Evolutionary conservation across 2,329 filamentous ascomycete genomes (phyloP), one percentile per base, ranked within the genome.

Genomic region (Fusarium nisikadoi): DNA sequence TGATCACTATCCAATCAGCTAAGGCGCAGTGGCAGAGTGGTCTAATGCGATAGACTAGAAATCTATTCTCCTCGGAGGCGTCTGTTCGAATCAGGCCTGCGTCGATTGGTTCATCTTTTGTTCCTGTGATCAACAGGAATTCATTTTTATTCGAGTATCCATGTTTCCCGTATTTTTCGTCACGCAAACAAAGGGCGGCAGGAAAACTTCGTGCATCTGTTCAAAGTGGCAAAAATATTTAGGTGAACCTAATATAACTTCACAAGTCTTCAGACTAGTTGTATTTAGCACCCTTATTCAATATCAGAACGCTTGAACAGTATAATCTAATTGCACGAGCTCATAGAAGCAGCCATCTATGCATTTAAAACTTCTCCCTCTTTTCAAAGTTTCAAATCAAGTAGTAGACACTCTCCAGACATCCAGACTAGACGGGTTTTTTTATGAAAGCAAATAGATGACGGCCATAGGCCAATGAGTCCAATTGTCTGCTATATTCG

Each of bases 11-110:
- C 70, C 65, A 70, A 72, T 72, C 65, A 72, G 57, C 54, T 46
- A 59, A 73, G 70, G 70, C 70, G 69, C 70, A 71, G 69, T 72
- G 69, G 69, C 69, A 65, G 69, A 72, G 69, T 72, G 69, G 69
- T 72, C 69, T 71, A 71, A 71, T 65, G 69, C 69, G 69, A 71
- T 71, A 71, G 69, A 71, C 69, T 71, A 71, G 69, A 71, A 71
- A 71, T 71, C 69, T 71, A 71, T 72, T 71, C 69, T 71, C 69
- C 25, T 71, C 68, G 69, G 69, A 71, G 69, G 69, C 69, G 69
- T 71, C 68, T 72, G 64, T 71, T 72, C 65, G 69, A 72, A 72
- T 72, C 70, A 73, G 70, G 70, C 70, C 70, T 72, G 66, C 70
- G 70, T 72, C 70, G 70, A 55, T 69, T 50, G 62, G 46, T 50